A percentile compares a stretch with the other conserved stretches of the same genome.
Evolutionary conservation across 495 filamentous ascomycete species (phyloP).

Genomic region (Podospora pseudoanserina): DNA sequence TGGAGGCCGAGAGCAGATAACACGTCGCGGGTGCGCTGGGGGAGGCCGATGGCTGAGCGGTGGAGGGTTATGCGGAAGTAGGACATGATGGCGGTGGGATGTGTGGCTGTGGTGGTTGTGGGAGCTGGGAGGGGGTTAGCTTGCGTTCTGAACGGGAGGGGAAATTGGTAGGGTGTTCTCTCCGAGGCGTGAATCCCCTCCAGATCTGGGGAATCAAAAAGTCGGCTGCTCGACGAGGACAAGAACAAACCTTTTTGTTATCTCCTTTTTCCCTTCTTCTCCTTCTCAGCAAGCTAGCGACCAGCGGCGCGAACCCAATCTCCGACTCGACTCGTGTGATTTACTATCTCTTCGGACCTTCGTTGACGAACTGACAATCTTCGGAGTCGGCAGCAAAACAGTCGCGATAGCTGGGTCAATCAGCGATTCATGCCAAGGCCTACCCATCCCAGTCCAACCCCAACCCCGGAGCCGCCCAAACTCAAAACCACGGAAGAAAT

Average conservation of each 20-base stretch:
- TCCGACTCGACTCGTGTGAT: no score
- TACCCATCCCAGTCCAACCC: background rate
- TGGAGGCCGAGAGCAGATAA: conserved; percentile 86
- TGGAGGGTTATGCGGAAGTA: conserved; percentile 95
- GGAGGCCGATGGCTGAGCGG: conserved; percentile 90
- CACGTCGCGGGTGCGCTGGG: conserved; percentile 73
- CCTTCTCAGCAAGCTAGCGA: no score
- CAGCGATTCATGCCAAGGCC: background rate
- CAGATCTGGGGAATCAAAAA: no score
- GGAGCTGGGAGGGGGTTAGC: background rate
- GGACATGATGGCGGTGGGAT: conserved; percentile 56
- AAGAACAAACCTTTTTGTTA: no score
- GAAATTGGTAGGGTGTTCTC: no score
- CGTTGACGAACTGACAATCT: no score
- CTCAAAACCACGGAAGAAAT: background rate
- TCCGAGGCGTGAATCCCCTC: no score
- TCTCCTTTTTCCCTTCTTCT: no score
- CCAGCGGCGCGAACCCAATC: no score
- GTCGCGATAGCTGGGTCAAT: background rate
- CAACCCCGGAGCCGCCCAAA: background rate
- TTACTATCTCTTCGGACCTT: no score
- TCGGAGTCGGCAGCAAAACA: background rate
- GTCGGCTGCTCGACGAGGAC: no score
- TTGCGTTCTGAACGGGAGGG: background rate
- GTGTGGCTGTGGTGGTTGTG: background rate